Conservation (phyloP, 306 rosid species). For the Hippophae tibetana region DNA sequence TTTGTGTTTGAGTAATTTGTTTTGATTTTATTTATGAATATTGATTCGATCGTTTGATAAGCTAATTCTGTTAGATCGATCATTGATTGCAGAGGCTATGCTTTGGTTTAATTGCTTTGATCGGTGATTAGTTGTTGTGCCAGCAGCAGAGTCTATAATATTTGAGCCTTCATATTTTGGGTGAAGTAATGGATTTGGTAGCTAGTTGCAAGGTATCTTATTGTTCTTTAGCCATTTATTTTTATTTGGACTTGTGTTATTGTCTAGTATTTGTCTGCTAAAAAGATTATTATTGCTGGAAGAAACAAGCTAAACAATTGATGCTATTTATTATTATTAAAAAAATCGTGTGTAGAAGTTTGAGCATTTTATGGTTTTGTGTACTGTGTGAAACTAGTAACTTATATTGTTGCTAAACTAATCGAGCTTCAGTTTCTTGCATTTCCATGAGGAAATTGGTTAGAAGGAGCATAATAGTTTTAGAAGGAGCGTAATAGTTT, state of each 20-base stretch:
- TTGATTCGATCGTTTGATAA: constrained; percentile 13
- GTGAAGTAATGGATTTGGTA: constrained; percentile 55
- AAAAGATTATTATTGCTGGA: too few species aligned
- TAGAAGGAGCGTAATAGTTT: too few species aligned
- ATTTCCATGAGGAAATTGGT: too few species aligned
- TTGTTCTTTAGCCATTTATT: background rate
- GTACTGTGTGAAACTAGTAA: too few species aligned
- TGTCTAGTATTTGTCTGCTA: too few species aligned
- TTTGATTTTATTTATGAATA: background rate
- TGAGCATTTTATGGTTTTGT: too few species aligned
- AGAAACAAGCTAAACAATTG: too few species aligned
- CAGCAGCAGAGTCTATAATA: constrained; percentile 31
- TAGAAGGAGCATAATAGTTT: too few species aligned
- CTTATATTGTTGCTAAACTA: too few species aligned
- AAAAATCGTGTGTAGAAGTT: too few species aligned
- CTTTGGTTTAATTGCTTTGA: constrained; percentile 18
- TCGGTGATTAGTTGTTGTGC: constrained; percentile 16
- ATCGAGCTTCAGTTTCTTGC: too few species aligned
- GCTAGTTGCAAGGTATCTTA: constrained; percentile 65
- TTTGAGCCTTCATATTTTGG: constrained; percentile 20
- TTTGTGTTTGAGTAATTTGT: background rate
- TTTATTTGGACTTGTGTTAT: background rate
- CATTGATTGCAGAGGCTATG: constrained; percentile 25
- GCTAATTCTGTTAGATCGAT: constrained; percentile 33
- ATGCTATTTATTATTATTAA: too few species aligned